Conservation (phyloP, 805 yeast species). For the Ogataea angusta region DNA sequence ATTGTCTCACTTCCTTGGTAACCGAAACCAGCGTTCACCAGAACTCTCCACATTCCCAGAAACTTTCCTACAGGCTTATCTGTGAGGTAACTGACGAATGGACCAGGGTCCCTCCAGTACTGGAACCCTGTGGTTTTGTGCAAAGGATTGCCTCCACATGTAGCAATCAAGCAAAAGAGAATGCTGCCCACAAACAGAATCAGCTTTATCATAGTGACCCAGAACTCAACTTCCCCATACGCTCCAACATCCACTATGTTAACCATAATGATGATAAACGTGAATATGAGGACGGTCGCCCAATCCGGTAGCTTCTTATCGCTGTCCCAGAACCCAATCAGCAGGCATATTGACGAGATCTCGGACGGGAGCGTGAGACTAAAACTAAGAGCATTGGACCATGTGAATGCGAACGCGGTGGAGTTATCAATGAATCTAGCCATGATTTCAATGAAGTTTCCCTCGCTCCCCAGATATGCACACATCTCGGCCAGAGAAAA, state of each 20-base stretch:
- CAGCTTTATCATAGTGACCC: slow-evolving; percentile 60
- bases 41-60: slow-evolving; percentile 42
- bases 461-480: too few relatives aligned
- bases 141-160: slow-evolving; percentile 60
- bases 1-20: slow-evolving; percentile 24
- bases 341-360: too few relatives aligned
- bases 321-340: too few relatives aligned
- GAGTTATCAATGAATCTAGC: too few relatives aligned
- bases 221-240: slow-evolving; percentile 52
- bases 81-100: slow-evolving; percentile 31
- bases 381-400: too few relatives aligned
- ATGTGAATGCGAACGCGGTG: too few relatives aligned
- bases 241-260: slow-evolving; percentile 40
- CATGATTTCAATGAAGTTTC: too few relatives aligned
- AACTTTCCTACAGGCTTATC: slow-evolving; percentile 46
- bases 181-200: slow-evolving; percentile 57
- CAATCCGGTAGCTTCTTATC: too few relatives aligned
- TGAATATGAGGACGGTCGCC: too few relatives aligned
- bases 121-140: slow-evolving; percentile 38
- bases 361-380: too few relatives aligned
- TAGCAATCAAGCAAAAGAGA: slow-evolving; percentile 47
- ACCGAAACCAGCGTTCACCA: slow-evolving; percentile 57
- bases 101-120: slow-evolving; percentile 32
- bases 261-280: too few relatives aligned
- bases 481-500: too few relatives aligned